Evolutionary conservation across 2,329 filamentous ascomycete species (phyloP), one percentile per base, ranked within the genome.

Genomic region (Pyrenochaeta sp.): DNA sequence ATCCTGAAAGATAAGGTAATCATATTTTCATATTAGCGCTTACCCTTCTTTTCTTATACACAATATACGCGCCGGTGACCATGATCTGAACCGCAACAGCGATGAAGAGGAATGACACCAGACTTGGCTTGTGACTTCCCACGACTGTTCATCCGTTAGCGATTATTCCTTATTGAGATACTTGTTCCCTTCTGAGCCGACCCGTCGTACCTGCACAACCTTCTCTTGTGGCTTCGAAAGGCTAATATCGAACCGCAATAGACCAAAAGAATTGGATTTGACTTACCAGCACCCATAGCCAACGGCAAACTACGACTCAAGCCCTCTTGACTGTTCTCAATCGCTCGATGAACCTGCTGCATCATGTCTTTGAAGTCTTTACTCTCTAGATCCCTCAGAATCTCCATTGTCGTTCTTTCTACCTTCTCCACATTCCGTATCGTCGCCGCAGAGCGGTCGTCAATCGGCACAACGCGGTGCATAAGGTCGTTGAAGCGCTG

Each of bases 1-100:
- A 19, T 19, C 19, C 19, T 19, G 19, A 19, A 19, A 19, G 19
- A 19, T 19, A 19, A 19, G 19, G 19, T 19, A 19, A 19, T 19
- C 19, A 19, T 19, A 19, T 19, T 19, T 19, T 19, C 19, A 19
- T 19, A 19, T 19, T 19, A 19, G 19, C 19, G 19, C 19, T 19
- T 19, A 19, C 19, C 19, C 90, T 87, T 72, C 90, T 88, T 68
- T 88, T 86, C 85, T 96, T 96, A 80, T 97, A 97, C 58, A 89
- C 74, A 37, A 92, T 77, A 73, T 93, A 97, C 0, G 83, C 85
- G 2, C 79, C 87, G 0, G 87, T 86, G 32, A 96, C 81, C 65
- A 92, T 74, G 48, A 91, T 73, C 79, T 97, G 93, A 62, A 91
- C 87, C 19, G 85, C 88, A 54, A 97, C 82, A 57, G 96, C 84